phyloP scores from a whole-genome alignment of 805 yeast species.

The Candida peoriensis region DNA sequence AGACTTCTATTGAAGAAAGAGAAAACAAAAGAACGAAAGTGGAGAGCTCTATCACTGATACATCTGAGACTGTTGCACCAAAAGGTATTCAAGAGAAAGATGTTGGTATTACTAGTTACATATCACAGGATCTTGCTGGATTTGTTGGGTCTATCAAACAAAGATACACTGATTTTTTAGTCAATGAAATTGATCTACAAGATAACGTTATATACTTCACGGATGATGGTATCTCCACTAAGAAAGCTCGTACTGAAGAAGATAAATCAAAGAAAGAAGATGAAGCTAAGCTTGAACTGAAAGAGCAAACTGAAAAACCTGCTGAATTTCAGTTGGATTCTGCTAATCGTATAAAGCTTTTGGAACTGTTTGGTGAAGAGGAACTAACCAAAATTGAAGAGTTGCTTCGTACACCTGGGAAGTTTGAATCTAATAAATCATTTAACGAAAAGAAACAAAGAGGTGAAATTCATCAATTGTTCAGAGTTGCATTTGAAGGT shows the following conservation, averaged over 20 bases:
- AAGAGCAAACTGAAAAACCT: slow-evolving; percentile 14
- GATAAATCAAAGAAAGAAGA: slow-evolving; percentile 20
- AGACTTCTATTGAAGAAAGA: slow-evolving; percentile 2
- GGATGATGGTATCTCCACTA: slow-evolving; percentile 64
- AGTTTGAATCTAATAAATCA: slow-evolving; percentile 49
- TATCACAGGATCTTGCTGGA: slow-evolving; percentile 52
- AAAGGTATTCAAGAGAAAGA: slow-evolving; percentile 61
- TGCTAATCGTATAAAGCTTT: slow-evolving; percentile 43
- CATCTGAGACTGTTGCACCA: slow-evolving; percentile 6
- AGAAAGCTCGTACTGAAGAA: slow-evolving; percentile 39
- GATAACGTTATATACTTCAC: slow-evolving; percentile 70
- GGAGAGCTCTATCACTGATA: slow-evolving; percentile 4
- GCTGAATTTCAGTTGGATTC: slow-evolving; percentile 38
- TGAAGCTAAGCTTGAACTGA: slow-evolving; percentile 14
- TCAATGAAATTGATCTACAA: slow-evolving; percentile 71
- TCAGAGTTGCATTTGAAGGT: slow-evolving; percentile 69
- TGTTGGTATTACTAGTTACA: slow-evolving; percentile 81
- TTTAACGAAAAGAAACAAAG: slow-evolving; percentile 70
- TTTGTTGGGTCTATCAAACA: slow-evolving; percentile 80
- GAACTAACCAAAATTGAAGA: slow-evolving; percentile 53
- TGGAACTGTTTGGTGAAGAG: slow-evolving; percentile 51
- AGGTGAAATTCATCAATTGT: slow-evolving; percentile 69
- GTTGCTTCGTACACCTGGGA: slow-evolving; percentile 46
- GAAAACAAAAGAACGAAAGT: slow-evolving; percentile 19
- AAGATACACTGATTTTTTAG: slow-evolving; percentile 89